Evolutionary conservation across 805 yeast genomes (phyloP), one percentile per base, ranked within the genome.

Genomic region (Barnettozyma californica): DNA sequence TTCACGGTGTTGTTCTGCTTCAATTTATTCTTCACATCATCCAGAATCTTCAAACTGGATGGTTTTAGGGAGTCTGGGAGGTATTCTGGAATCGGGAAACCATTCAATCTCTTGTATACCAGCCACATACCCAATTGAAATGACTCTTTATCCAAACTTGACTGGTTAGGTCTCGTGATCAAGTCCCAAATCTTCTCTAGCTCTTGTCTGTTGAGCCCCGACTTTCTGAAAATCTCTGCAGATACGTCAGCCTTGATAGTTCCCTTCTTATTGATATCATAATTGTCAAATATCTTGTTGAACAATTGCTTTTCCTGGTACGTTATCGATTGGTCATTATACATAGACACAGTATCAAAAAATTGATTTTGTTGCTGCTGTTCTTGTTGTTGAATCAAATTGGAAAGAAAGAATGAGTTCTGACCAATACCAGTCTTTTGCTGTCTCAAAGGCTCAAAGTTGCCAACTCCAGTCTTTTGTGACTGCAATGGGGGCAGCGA

Each of bases 61-160:
- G 98, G 98, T 34, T 89, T 75, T 54, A 92, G 75, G 60, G 90
- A 96, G 9, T 95, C 90, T 8, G 98, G 98, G 46, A 92, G 76
- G 45, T 81, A 72, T 27, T 74, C 64, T 8, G 99, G 99, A 44
- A 94, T 68, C 14, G 85, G 88, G 53, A 77, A 80, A 1, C 97
- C 97, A 62, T 90, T 91, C 61, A 92, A 73, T 52, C 92, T 77
- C 63, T 97, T 80, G 68, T 94, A 92, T 41, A 92, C 91, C 49
- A 92, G 71, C 73, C 94, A 97, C 98, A 92, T 94, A 23, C 98
- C 97, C 44, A 92, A 92, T 0, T 96, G 87, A 71, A 92, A 94
- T 66, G 91, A 97, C 65, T 92, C 97, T 59, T 82, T 83, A 65
- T 89, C 90, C 55, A 92, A 78, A 64, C 81, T 84, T 2, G 98